Evolutionary conservation across 1,139 yeast species (phyloP).

Genomic region (Lodderomyces margitis): DNA sequence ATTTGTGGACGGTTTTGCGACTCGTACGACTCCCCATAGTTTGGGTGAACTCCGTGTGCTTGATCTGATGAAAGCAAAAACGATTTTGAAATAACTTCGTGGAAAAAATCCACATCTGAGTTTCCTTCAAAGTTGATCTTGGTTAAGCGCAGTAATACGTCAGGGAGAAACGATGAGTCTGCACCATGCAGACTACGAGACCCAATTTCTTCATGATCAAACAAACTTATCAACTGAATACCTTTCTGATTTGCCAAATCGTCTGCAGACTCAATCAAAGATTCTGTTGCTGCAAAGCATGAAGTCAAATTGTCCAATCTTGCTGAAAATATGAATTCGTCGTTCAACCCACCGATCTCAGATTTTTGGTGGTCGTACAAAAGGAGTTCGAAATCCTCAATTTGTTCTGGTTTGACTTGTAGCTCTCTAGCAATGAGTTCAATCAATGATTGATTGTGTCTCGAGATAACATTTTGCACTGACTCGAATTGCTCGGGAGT

Average conservation of each 20-base stretch:
- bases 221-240: constrained; percentile 71
- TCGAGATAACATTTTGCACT: constrained; percentile 59
- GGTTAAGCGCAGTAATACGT: constrained; percentile 67
- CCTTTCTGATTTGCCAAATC: constrained; percentile 47
- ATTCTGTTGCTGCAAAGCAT: constrained; percentile 76
- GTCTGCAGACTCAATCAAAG: constrained; percentile 56
- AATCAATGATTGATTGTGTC: constrained; percentile 75
- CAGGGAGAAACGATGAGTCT: constrained; percentile 84
- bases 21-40: constrained; percentile 76
- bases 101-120: constrained; percentile 29
- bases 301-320: constrained; percentile 89
- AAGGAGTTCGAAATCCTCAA: constrained; percentile 90
- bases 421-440: constrained; percentile 68
- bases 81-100: constrained; percentile 74
- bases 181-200: constrained; percentile 96
- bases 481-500: constrained; percentile 61
- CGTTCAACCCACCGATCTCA: constrained; percentile 79
- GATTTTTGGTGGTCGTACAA: constrained; percentile 84
- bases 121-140: constrained; percentile 27
- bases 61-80: constrained; percentile 91
- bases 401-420: constrained; percentile 45
- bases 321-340: constrained; percentile 92
- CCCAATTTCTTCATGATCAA: constrained; percentile 96
- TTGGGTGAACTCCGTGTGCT: constrained; percentile 97
- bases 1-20: constrained; percentile 72